phyloP scores from a whole-genome alignment of 371 early-diverging fungal species.

The Dinochytrium kinnereticum region DNA sequence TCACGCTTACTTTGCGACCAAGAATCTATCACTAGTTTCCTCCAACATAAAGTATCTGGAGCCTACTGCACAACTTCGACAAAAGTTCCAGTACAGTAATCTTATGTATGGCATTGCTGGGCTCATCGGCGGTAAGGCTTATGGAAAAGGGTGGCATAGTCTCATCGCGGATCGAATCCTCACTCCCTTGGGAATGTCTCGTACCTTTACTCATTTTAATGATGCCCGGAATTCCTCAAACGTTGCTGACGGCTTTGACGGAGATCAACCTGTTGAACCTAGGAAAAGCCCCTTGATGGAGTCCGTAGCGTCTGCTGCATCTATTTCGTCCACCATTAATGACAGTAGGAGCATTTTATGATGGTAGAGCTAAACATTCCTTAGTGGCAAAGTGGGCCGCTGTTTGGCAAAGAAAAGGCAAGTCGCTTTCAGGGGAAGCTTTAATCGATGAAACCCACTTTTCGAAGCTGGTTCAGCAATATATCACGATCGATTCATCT shows the following conservation, averaged over 20 bases:
- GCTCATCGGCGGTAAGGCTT: constrained; percentile 18
- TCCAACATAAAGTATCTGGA: constrained; percentile 7
- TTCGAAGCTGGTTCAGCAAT: background rate
- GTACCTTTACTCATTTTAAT: background rate
- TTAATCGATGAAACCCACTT: background rate
- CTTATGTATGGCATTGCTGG: constrained; percentile 18
- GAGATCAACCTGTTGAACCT: background rate
- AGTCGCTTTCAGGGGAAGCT: background rate
- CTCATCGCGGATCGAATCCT: constrained; percentile 18
- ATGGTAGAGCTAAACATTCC: too few species aligned
- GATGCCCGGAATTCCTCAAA: background rate
- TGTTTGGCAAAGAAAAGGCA: background rate
- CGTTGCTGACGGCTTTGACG: background rate
- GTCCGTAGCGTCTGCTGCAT: background rate
- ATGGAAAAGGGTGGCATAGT: constrained; percentile 14
- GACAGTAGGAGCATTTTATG: background rate
- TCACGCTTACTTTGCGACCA: background rate
- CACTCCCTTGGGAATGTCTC: constrained; percentile 19
- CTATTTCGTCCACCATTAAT: background rate
- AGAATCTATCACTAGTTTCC: background rate
- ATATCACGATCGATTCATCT: too few species aligned
- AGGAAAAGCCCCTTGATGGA: background rate
- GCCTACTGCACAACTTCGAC: constrained; percentile 18
- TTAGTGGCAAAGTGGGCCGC: constrained; percentile 15
- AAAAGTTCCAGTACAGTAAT: constrained; percentile 26